Percentiles rank a stretch among this genome's conserved stretches.
phyloP scores from a whole-genome alignment of 2,329 filamentous ascomycete species.

The Lachnellula arida region DNA sequence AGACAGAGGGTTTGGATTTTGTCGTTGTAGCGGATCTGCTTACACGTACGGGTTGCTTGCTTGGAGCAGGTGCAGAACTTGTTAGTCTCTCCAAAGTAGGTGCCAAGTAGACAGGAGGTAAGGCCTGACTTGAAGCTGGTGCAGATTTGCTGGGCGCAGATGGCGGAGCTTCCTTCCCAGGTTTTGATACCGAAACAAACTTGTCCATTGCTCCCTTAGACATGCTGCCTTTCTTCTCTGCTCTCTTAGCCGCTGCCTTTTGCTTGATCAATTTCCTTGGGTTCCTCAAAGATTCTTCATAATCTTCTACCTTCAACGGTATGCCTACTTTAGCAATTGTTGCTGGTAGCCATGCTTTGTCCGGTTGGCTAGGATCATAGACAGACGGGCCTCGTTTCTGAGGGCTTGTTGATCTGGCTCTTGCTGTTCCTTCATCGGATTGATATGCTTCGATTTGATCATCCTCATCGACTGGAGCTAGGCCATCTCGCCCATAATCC shows the following conservation, averaged over 20 bases:
- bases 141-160: slow-evolving; percentile 5
- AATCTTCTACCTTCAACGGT: slow-evolving; percentile 60
- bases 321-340: slow-evolving; percentile 59
- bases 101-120: slow-evolving; percentile 20
- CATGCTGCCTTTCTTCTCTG: slow-evolving; percentile 23
- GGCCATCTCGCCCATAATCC: slow-evolving; percentile 45
- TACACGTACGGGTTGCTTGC: background rate
- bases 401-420: slow-evolving; percentile 22
- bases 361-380: slow-evolving; percentile 62
- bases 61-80: background rate
- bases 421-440: slow-evolving; percentile 20
- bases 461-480: slow-evolving; percentile 58
- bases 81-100: slow-evolving; percentile 15
- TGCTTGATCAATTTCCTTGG: slow-evolving; percentile 23
- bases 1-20: background rate
- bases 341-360: slow-evolving; percentile 66
- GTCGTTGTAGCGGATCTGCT: background rate
- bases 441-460: slow-evolving; percentile 48
- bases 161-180: background rate
- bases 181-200: slow-evolving; percentile 31
- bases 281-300: slow-evolving; percentile 44
- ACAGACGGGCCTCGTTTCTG: slow-evolving; percentile 35
- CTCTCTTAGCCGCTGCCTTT: slow-evolving; percentile 24
- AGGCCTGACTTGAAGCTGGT: slow-evolving; percentile 9
- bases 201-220: slow-evolving; percentile 32